Base-by-base conservation (phyloP, 2,329 filamentous ascomycete species). In the Fusarium bulbicola region DNA sequence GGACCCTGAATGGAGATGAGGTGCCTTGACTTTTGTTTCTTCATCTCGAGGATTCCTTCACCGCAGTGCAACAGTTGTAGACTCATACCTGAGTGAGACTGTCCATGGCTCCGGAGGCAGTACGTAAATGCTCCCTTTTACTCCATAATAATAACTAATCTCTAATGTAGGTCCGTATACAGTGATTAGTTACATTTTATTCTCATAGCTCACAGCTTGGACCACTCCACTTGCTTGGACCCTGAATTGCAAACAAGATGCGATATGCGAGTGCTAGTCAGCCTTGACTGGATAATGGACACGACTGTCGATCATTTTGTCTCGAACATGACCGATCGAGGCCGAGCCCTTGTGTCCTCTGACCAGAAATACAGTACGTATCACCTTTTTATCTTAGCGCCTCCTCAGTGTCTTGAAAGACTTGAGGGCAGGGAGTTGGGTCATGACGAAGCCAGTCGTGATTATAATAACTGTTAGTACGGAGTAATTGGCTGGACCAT, bases 221-320 rank as follows among this genome's bases (percentile, higher is more conserved):
- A 49, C 72, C 64, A 73, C 53, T 63, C 72, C 64, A 73, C 49
- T 63, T 65, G 52, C 49, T 58, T 72, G 64, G 67, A 75, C 70
- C 72, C 73, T 67, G 67, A 72, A 59, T 58, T 74, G 61, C 43
- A 50, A 45, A 56, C 66, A 42, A 59, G 53, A 69, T 72, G 63
- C 54, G 61, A 72, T 50, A 68, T 68, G 50, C 49, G 36, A 74
- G 46, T 40, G 36, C 39, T 43, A 47, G 54, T 53, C 32, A 49
- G 46, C 30, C 57, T 54, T 70, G 58, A 58, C 60, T 70, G 45
- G 64, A 37, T 39, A 30, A 61, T 49, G 21, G 26, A 32, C 32
- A 72, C 40, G 45, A 53, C 36, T 20, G 50, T 30, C 34, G 42
- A 72, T 72, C 63, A 47, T 34, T 45, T 59, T 30, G 64, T 68